Conservation (phyloP, 257 asterid genomes). For the Ilex aquifolium region DNA sequence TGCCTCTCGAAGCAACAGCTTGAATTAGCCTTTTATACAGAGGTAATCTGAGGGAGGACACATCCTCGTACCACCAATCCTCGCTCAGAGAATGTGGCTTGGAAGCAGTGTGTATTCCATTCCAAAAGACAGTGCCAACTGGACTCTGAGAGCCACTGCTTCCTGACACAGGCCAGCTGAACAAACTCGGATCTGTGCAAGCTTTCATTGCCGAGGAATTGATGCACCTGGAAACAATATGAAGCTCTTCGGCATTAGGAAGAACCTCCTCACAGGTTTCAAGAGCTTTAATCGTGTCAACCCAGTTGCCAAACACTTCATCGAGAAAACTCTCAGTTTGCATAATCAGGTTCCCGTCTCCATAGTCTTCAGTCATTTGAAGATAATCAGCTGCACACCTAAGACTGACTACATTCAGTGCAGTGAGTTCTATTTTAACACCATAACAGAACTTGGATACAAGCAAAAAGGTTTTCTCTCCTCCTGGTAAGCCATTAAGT, state of each 20-base stretch:
- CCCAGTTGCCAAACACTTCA: conserved; percentile 34
- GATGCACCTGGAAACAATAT: conserved; percentile 40
- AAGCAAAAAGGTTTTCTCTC: conserved; percentile 34
- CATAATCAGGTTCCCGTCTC: conserved; percentile 44
- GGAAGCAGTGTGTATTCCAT: conserved; percentile 28
- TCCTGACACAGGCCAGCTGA: conserved; percentile 20
- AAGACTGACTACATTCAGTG: conserved; percentile 29
- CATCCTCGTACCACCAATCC: conserved; percentile 49
- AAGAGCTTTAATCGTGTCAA: conserved; percentile 34
- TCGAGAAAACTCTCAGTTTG: conserved; percentile 31
- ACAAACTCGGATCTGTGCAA: conserved; percentile 25
- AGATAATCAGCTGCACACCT: conserved; percentile 51
- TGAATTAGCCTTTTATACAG: conserved; percentile 37
- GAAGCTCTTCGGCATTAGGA: conserved; percentile 40
- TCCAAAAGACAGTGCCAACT: conserved; percentile 19
- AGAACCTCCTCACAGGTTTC: conserved; percentile 37
- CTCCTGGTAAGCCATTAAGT: conserved; percentile 44
- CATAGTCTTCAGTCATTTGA: conserved; percentile 40
- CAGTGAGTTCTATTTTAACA: conserved; percentile 33
- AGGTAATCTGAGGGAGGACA: conserved; percentile 27
- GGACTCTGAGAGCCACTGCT: conserved; percentile 9
- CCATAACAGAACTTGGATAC: conserved; percentile 51
- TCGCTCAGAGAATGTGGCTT: conserved; percentile 18
- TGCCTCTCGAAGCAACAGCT: conserved; percentile 29
- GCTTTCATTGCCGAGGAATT: conserved; percentile 34